A percentile compares a stretch with the other conserved stretches of the same genome.
These are phyloP conservation scores for Physcomitrium patens DNA, from an alignment of 225 moss, liverwort and hornwort genomes.

Conservation along the genomic window DNA sequence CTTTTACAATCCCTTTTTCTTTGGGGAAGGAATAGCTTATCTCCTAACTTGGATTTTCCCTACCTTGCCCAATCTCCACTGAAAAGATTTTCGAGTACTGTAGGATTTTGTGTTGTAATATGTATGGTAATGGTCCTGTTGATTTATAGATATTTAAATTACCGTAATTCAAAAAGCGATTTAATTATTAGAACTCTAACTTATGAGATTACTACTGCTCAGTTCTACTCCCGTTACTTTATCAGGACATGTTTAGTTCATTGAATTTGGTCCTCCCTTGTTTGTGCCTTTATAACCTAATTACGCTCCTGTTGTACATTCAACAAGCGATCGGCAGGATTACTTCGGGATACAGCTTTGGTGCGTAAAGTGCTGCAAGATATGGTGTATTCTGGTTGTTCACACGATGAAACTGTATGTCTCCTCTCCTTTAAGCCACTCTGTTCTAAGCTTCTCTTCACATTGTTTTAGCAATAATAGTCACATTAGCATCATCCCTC, in stretches of 20 bases:
- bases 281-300: conserved; percentile 13
- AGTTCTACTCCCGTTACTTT: not conserved
- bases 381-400: conserved; percentile 50
- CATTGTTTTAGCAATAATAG: conserved; percentile 4
- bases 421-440: conserved; percentile 26
- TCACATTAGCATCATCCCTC: conserved; percentile 11
- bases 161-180: not conserved
- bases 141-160: not conserved
- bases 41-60: conserved; percentile 2
- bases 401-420: conserved; percentile 60
- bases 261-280: not conserved
- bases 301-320: conserved; percentile 24
- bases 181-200: not conserved
- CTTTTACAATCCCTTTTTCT: conserved; percentile 15
- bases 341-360: conserved; percentile 48
- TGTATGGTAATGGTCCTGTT: not conserved
- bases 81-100: not conserved
- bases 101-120: not conserved
- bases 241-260: not conserved
- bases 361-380: conserved; percentile 57
- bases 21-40: not conserved
- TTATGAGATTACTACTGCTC: not conserved
- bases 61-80: not conserved
- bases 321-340: conserved; percentile 59
- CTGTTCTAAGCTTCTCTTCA: conserved; percentile 8